Evolutionary conservation across 1,284 basidiomycete genomes (phyloP), one percentile per base, ranked within the genome.

Genomic region (Moniliella sp.): DNA sequence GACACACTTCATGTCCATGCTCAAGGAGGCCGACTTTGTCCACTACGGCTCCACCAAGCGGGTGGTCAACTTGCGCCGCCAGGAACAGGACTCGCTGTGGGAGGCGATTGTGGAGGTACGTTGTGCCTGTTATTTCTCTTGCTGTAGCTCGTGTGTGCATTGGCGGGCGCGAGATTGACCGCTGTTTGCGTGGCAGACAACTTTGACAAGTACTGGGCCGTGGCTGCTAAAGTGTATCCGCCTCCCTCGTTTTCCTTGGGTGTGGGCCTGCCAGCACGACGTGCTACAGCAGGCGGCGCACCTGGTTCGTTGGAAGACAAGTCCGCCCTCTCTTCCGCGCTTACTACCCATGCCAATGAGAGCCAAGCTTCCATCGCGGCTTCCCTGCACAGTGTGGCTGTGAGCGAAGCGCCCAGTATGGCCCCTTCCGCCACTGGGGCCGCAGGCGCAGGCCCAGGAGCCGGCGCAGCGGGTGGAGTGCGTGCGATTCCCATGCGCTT

Each of bases 191-290:
- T 19, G 51, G 13, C 45, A 81, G 83, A 86, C 62, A 84, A 88
- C 60, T 93, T 86, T 55, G 84, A 93, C 45, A 73, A 83, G 41
- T 91, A 80, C 54, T 84, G 80, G 74, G 72, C 78, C 25, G 78
- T 93, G 43, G 82, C 82, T 1, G 71, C 76, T 7, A 84, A 86
- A 54, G 70, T 94, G 3, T 46, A 68, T 1, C 68, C 69, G 1
- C 41, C 27, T 17, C 21, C 18, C 9, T 25, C 14, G 34, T n/a
- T n/a, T n/a, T n/a, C n/a, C n/a, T n/a, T n/a, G n/a, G n/a, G n/a
- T n/a, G n/a, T n/a, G n/a, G n/a, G n/a, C n/a, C n/a, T n/a, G n/a
- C n/a, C n/a, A n/a, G n/a, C n/a, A n/a, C n/a, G n/a, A n/a, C n/a
- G n/a, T n/a, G 16, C 4, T 15, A 16, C 12, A 14, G 28, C 28